These are phyloP conservation scores for Solanum bulbocastanum DNA, from an alignment of 257 asterid genomes.

Conservation along the genomic window DNA sequence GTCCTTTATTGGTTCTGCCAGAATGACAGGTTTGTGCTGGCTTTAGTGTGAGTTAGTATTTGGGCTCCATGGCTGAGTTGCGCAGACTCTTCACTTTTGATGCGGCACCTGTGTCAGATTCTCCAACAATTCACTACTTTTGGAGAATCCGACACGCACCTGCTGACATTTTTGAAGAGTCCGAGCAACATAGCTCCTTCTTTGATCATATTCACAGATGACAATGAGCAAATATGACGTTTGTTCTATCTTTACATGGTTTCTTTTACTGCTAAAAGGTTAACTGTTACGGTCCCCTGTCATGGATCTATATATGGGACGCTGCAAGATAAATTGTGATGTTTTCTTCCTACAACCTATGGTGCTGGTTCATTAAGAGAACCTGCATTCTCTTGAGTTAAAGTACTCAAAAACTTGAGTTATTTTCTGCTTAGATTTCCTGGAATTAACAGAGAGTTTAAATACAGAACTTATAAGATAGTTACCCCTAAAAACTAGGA, in stretches of 20 bases:
- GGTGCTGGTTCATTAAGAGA: no score
- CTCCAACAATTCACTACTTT: background rate
- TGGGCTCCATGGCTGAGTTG: background rate
- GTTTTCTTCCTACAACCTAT: no score
- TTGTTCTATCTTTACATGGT: background rate
- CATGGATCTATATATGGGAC: no score
- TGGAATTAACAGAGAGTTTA: no score
- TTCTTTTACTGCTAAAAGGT: background rate
- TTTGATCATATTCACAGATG: background rate
- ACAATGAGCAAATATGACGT: background rate
- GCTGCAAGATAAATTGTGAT: no score
- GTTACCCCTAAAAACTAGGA: background rate
- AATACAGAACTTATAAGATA: no score
- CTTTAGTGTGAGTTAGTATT: background rate
- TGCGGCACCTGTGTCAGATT: background rate
- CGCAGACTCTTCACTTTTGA: no score
- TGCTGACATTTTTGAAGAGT: background rate
- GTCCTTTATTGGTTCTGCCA: background rate
- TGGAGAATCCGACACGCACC: background rate
- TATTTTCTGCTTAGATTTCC: no score
- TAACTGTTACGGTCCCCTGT: no score
- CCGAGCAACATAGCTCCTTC: background rate
- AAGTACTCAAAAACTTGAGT: no score
- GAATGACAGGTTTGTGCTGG: background rate
- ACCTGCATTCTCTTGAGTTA: no score